These are phyloP conservation scores for Ophiosphaerella narmari DNA, from an alignment of 2,329 filamentous ascomycete genomes.

Conservation along the genomic window DNA sequence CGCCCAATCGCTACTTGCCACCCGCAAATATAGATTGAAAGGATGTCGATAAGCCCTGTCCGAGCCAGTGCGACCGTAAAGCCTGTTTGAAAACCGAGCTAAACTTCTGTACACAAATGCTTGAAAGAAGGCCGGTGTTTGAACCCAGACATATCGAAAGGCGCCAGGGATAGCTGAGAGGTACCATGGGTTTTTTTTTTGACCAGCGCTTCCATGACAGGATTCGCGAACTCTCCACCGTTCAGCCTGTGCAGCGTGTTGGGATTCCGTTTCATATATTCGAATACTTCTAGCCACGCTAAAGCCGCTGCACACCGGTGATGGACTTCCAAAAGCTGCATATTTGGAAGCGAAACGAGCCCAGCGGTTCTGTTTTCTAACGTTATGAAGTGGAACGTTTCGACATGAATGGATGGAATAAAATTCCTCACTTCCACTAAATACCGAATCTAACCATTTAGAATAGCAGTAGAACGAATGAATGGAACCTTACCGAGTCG, in stretches of 20 bases:
- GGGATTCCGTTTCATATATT: slow-evolving; percentile 11
- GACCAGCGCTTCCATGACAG: too few relatives aligned
- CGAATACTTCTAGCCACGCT: slow-evolving; percentile 14
- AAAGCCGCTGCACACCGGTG: slow-evolving; percentile 14
- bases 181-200: too few relatives aligned
- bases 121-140: slow-evolving; percentile 12
- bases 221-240: too few relatives aligned
- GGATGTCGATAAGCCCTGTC: slow-evolving; percentile 15
- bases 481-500: slow-evolving; percentile 7
- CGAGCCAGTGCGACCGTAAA: slow-evolving; percentile 18
- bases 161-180: too few relatives aligned
- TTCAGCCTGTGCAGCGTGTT: not conserved
- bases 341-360: slow-evolving; percentile 11
- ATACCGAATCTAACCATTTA: slow-evolving; percentile 8
- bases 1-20: slow-evolving; percentile 13
- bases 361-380: slow-evolving; percentile 11
- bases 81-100: slow-evolving; percentile 3
- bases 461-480: not conserved
- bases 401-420: slow-evolving; percentile 12
- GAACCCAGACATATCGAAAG: slow-evolving; percentile 1
- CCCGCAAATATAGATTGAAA: slow-evolving; percentile 23
- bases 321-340: slow-evolving; percentile 13
- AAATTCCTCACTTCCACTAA: slow-evolving; percentile 1
- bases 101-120: slow-evolving; percentile 15
- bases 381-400: slow-evolving; percentile 3